Conservation (phyloP, 208 protist genomes). For the Wallacemonas collosoma region DNA sequence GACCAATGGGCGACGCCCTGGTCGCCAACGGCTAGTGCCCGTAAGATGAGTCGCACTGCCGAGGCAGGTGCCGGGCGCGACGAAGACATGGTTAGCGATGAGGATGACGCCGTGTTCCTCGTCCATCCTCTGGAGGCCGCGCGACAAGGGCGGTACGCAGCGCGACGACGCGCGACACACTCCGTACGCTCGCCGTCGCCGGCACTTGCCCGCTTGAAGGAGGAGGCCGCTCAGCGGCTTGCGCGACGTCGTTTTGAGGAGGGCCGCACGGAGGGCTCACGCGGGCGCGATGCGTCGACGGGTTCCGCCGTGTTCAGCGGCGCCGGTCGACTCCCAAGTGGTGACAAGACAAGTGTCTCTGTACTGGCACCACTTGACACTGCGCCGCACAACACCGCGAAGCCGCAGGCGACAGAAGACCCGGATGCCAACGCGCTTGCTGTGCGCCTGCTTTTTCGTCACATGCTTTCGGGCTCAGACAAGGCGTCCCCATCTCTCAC, state of each 20-base stretch:
- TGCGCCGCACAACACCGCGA: not conserved
- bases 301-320: too few relatives aligned
- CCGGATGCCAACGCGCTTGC: conserved; percentile 26
- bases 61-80: too few relatives aligned
- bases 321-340: too few relatives aligned
- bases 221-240: not conserved
- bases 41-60: not conserved
- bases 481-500: not conserved
- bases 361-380: too few relatives aligned
- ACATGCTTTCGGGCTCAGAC: not conserved
- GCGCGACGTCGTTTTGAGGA: not conserved
- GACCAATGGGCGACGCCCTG: too few relatives aligned
- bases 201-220: not conserved
- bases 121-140: not conserved
- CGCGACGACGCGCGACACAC: not conserved
- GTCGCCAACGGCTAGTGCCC: too few relatives aligned
- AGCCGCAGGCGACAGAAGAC: not conserved
- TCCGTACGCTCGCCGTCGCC: not conserved
- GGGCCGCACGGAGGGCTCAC: too few relatives aligned
- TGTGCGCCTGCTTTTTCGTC: conserved; percentile 25
- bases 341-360: too few relatives aligned
- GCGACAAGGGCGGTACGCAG: not conserved
- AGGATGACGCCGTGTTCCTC: not conserved
- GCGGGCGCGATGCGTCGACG: too few relatives aligned
- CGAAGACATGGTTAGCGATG: not conserved